Conservation (phyloP, 371 early-diverging fungal species). For the Apophysomyces elegans region DNA sequence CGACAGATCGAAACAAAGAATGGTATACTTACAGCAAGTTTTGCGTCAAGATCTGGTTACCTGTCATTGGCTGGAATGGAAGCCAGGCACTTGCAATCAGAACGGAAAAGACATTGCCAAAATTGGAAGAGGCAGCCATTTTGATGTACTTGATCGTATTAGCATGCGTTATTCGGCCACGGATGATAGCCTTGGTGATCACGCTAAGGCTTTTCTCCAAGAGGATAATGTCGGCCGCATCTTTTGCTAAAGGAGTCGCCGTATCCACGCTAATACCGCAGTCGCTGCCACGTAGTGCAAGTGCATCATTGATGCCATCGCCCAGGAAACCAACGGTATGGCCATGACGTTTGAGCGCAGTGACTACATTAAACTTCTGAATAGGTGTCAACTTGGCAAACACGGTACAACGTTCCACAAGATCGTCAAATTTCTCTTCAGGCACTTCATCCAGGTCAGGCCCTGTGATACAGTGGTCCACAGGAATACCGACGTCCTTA, state of each 20-base stretch:
- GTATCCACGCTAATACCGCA: conserved; percentile 85
- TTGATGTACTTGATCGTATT: conserved; percentile 36
- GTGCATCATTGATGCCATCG: conserved; percentile 97
- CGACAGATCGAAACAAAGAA: background rate
- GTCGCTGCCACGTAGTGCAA: conserved; percentile 84
- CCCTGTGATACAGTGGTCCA: conserved; percentile 51
- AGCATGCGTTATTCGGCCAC: conserved; percentile 34
- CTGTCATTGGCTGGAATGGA: conserved; percentile 46
- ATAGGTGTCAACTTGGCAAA: conserved; percentile 63
- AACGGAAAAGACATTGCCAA: conserved; percentile 48
- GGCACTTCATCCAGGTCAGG: conserved; percentile 29
- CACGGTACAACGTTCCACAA: conserved; percentile 34
- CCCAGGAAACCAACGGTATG: conserved; percentile 71
- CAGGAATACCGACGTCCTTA: conserved; percentile 13
- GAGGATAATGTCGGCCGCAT: conserved; percentile 74
- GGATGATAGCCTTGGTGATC: conserved; percentile 36
- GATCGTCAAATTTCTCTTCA: conserved; percentile 29
- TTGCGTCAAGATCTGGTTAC: conserved; percentile 39
- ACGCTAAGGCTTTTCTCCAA: conserved; percentile 44
- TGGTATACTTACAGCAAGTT: conserved; percentile 42
- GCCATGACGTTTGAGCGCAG: conserved; percentile 39
- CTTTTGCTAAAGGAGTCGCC: conserved; percentile 85
- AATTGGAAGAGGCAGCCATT: conserved; percentile 50
- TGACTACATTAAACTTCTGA: conserved; percentile 54
- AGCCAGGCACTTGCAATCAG: conserved; percentile 46